A percentile compares a stretch with the other conserved stretches of the same genome.
phyloP scores from a whole-genome alignment of 257 asterid species.

The Solanum chmielewskii region DNA sequence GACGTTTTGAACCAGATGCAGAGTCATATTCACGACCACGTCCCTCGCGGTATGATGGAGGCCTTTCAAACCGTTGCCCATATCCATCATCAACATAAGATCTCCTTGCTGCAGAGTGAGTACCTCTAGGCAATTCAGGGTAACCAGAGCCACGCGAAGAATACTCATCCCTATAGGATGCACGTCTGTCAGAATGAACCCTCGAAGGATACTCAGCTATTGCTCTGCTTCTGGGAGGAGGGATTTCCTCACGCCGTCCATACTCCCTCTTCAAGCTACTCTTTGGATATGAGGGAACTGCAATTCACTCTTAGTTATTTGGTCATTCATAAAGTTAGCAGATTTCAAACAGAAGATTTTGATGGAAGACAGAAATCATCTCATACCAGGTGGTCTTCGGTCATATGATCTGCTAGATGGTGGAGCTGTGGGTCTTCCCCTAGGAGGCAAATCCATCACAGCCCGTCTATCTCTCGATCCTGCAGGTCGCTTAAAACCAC shows the following conservation, averaged over 20 bases:
- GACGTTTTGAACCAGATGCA: constrained; percentile 78
- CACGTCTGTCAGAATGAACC: constrained; percentile 56
- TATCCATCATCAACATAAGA: constrained; percentile 78
- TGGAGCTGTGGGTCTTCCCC: constrained; percentile 68
- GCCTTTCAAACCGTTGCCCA: constrained; percentile 80
- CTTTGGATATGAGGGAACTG: constrained; percentile 73
- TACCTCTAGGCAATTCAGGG: constrained; percentile 60
- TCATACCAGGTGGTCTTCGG: constrained; percentile 81
- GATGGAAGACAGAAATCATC: not conserved
- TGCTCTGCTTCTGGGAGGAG: constrained; percentile 39
- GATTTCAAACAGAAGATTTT: not conserved
- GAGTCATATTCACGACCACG: constrained; percentile 70
- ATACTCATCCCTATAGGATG: constrained; percentile 66
- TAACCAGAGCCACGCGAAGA: constrained; percentile 67
- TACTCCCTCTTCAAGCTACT: constrained; percentile 67
- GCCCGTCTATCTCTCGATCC: constrained; percentile 63
- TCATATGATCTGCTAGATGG: constrained; percentile 65
- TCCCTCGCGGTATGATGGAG: constrained; percentile 60
- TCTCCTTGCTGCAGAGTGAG: constrained; percentile 55
- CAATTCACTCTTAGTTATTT: not conserved
- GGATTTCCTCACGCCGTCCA: constrained; percentile 15
- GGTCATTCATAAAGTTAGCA: not conserved
- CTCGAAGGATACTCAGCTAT: constrained; percentile 51
- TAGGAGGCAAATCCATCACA: constrained; percentile 50
- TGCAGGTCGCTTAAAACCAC: constrained; percentile 57